phyloP scores from a whole-genome alignment of 768 basidiomycete genomes.

The Mycena capillaripes region DNA sequence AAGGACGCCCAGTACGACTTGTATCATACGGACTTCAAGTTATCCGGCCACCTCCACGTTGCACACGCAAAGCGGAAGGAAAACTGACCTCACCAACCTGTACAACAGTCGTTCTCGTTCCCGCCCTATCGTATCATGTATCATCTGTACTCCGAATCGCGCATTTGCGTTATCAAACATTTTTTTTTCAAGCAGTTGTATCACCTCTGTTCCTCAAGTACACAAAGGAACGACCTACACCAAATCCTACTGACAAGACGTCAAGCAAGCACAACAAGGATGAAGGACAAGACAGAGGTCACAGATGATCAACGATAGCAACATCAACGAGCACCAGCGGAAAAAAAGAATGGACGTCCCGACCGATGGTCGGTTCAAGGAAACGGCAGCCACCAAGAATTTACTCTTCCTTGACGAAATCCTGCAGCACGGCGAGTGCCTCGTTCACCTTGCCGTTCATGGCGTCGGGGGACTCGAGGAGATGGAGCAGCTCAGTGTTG shows the following conservation, averaged over 20 bases:
- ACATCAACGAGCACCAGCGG: conserved; percentile 42
- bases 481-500: conserved; percentile 90
- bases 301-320: conserved; percentile 51
- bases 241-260: conserved; percentile 55
- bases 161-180: neutral
- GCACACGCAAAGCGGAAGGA: conserved; percentile 62
- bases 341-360: conserved; percentile 68
- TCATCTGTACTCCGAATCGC: neutral
- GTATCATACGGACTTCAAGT: conserved; percentile 68
- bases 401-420: conserved; percentile 70
- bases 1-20: conserved; percentile 75
- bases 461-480: conserved; percentile 86
- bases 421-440: conserved; percentile 89
- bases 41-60: conserved; percentile 69
- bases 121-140: neutral
- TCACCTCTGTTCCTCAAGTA: conserved; percentile 72
- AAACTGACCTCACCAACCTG: no score
- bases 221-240: conserved; percentile 70
- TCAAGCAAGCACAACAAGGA: conserved; percentile 46
- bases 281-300: conserved; percentile 43
- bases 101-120: neutral
- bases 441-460: conserved; percentile 93
- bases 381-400: conserved; percentile 34
- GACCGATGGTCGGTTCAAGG: conserved; percentile 52
- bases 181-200: conserved; percentile 60